These are phyloP conservation scores for Penicillium janthinellum DNA, from an alignment of 2,329 filamentous ascomycete genomes.

Conservation along the genomic window DNA sequence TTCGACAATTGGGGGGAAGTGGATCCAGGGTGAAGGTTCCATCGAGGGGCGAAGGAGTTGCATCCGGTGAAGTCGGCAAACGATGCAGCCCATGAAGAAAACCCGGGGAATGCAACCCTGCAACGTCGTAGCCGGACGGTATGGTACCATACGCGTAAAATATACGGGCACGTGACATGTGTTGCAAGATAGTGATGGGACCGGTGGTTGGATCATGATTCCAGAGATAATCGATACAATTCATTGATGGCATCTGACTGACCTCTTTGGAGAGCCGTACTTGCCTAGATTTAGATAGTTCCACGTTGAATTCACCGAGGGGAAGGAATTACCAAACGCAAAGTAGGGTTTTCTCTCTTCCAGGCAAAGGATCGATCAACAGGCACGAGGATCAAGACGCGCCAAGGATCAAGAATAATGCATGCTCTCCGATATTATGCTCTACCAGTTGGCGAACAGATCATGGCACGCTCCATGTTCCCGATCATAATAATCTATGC, in stretches of 20 bases:
- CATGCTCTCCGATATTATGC: background rate
- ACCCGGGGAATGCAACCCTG: slow-evolving; percentile 30
- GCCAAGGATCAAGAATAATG: background rate
- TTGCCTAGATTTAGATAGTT: background rate
- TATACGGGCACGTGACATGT: slow-evolving; percentile 5
- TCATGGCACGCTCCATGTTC: too few relatives aligned
- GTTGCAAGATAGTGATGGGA: background rate
- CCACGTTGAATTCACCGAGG: background rate
- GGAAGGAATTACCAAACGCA: background rate
- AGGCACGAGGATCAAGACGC: background rate
- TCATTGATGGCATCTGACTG: too few relatives aligned
- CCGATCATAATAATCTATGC: too few relatives aligned
- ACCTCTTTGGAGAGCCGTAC: background rate
- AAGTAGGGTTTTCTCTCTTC: background rate
- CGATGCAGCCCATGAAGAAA: slow-evolving; percentile 9
- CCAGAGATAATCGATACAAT: too few relatives aligned
- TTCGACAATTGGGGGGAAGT: background rate
- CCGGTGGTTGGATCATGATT: too few relatives aligned
- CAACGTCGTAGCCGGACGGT: slow-evolving; percentile 21
- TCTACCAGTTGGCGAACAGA: too few relatives aligned
- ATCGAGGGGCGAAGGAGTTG: slow-evolving; percentile 25
- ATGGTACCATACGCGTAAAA: slow-evolving; percentile 8
- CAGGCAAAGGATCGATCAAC: slow-evolving; percentile 1
- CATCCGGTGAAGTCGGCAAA: slow-evolving; percentile 31
- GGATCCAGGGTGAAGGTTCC: slow-evolving; percentile 19